Base-by-base conservation (phyloP, 2,329 filamentous ascomycete species). In the Microdochium bolleyi region DNA sequence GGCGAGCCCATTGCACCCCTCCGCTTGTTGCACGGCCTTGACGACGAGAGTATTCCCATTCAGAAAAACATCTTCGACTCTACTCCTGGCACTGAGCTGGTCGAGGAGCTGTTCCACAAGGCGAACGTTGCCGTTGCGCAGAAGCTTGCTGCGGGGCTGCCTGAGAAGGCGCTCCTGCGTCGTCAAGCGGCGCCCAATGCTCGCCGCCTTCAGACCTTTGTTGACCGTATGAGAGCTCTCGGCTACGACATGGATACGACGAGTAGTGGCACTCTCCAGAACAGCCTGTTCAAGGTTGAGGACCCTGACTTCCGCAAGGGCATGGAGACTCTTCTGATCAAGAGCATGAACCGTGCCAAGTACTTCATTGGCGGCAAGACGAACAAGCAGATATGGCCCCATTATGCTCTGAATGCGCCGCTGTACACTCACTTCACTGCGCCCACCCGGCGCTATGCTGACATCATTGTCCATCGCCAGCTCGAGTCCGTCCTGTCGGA, bases 361-460 rank as follows among this genome's bases (percentile, higher is more conserved):
- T 99, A 99, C 75, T 95, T 85, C 64, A 87, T 97, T 61, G 80
- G 87, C 52, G 84, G 88, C 65, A 95, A 90, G 76, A 83, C 87
- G 32, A 73, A 82, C 44, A 85, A 88, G 69, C 86, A 89, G 56
- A 77, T 92, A 58, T 87, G 88, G 73, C 83, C 88, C 56, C 92
- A 99, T 72, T 99, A 95, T 70, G 87, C 90, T 14, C 78, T 97
- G 51, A 99, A 99, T 72, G 74, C 96, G 52, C 91, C 92, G 1
- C 73, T 96, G 13, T 99, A 96, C 77, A 97, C 94, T 61, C 94
- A 99, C 70, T 97, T 97, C 73, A 97, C 92, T 37, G 92, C 90
- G 69, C 94, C 94, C 1, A 95, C 90, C 21, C 87, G 94, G 52
- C 90, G 94, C 56, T 99, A 97, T 69, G 89, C 92, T 24, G 94